Evolutionary conservation across 768 basidiomycete species (phyloP).

Genomic region (Lactarius tabidus): DNA sequence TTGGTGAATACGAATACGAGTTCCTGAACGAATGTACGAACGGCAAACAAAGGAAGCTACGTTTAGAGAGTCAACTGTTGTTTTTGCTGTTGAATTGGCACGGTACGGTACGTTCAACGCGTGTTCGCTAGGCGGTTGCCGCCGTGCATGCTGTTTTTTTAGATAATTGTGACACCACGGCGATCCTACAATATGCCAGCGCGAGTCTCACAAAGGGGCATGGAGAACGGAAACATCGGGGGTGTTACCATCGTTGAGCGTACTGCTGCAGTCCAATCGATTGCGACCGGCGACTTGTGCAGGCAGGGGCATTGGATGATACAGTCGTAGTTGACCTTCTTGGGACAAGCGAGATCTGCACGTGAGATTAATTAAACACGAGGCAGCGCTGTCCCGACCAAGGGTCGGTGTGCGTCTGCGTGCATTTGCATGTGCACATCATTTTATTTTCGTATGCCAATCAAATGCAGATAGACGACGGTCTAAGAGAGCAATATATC

Average conservation of each 20-base stretch:
- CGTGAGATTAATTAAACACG: conserved; percentile 21
- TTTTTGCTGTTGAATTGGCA: background rate
- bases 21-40: background rate
- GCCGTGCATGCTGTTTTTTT: background rate
- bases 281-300: background rate
- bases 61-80: background rate
- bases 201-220: background rate
- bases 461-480: background rate
- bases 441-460: background rate
- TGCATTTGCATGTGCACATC: background rate
- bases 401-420: background rate
- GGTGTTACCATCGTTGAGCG: background rate
- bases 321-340: too few species aligned
- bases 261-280: background rate
- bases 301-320: background rate
- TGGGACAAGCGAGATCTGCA: conserved; percentile 11
- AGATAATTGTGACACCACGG: background rate
- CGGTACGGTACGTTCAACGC: background rate
- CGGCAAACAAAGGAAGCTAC: background rate
- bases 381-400: conserved; percentile 5
- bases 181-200: background rate
- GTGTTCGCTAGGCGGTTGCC: background rate
- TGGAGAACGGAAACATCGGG: background rate
- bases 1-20: background rate
- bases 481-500: background rate